A percentile compares a stretch with the other conserved stretches of the same genome.
These are phyloP conservation scores for Phytopythium delawarense DNA, from an alignment of 352 stramenopile species.

Conservation along the genomic window DNA sequence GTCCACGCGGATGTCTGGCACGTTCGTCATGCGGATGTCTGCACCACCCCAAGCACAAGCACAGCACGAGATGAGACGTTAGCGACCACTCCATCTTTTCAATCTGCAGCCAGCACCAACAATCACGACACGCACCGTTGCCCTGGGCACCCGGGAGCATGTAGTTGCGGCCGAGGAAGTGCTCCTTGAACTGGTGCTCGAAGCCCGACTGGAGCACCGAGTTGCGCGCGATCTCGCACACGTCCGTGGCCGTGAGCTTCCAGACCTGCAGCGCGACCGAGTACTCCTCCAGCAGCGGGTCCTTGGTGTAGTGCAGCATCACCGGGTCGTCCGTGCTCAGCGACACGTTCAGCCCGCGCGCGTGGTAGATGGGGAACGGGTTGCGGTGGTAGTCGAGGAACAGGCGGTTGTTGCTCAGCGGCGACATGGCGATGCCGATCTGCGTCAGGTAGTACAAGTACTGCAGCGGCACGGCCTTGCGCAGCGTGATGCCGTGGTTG, in stretches of 20 bases:
- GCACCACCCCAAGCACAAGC: slow-evolving; percentile 8
- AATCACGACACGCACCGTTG: slow-evolving; percentile 44
- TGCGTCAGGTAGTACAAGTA: slow-evolving; percentile 99
- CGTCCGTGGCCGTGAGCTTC: slow-evolving; percentile 95
- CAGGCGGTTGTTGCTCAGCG: slow-evolving; percentile 94
- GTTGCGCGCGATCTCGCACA: slow-evolving; percentile 98
- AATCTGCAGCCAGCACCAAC: no score
- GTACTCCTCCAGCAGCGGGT: slow-evolving; percentile 97
- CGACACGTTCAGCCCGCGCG: slow-evolving; percentile 96
- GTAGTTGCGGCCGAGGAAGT: slow-evolving; percentile 96
- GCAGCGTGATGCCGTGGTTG: slow-evolving; percentile 98
- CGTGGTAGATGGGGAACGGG: slow-evolving; percentile 95
- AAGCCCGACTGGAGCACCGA: slow-evolving; percentile 98
- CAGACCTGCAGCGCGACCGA: slow-evolving; percentile 91
- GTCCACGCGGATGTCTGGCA: slow-evolving; percentile 90
- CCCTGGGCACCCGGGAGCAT: slow-evolving; percentile 55
- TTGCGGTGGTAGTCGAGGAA: slow-evolving; percentile 95
- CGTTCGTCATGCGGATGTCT: slow-evolving; percentile 94
- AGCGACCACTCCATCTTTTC: background rate
- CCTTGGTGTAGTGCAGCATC: slow-evolving; percentile 98
- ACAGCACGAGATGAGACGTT: slow-evolving; percentile 2
- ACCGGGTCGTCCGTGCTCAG: slow-evolving; percentile 98
- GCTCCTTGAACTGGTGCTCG: slow-evolving; percentile 96
- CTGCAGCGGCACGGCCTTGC: slow-evolving; percentile 95
- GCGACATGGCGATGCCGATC: slow-evolving; percentile 93